Evolutionary conservation across 2,329 filamentous ascomycete species (phyloP).

Genomic region (Chrysoporthe austroafricana): DNA sequence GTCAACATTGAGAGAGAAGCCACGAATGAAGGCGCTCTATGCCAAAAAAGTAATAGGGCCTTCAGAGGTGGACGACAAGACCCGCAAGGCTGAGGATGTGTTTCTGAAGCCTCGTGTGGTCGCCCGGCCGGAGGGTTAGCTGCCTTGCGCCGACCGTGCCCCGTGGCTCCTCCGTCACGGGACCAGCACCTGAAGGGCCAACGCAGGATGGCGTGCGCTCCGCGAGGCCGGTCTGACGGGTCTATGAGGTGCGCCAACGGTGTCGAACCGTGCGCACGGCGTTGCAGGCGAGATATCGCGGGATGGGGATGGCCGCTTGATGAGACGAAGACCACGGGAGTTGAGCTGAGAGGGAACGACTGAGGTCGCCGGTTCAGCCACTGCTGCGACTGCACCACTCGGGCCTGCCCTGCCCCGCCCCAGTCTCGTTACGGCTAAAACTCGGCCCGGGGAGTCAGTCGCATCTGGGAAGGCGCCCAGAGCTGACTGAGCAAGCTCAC

Average conservation of each 20-base stretch:
- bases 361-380: background rate
- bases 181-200: constrained; percentile 5
- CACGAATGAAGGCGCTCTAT: background rate
- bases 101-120: background rate
- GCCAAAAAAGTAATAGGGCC: background rate
- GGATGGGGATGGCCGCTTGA: background rate
- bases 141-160: constrained; percentile 15
- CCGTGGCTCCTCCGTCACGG: constrained; percentile 11
- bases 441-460: constrained; percentile 2
- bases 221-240: background rate
- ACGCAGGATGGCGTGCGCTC: constrained; percentile 10
- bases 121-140: background rate
- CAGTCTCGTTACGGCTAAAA: constrained; percentile 16
- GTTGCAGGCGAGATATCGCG: constrained; percentile 7
- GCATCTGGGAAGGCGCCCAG: background rate
- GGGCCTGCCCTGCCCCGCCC: background rate
- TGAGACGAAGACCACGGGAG: constrained; percentile 7
- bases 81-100: constrained; percentile 4
- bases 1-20: background rate
- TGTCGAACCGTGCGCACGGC: background rate
- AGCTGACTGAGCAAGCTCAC: constrained; percentile 1
- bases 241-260: background rate
- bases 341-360: constrained; percentile 15
- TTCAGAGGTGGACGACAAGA: background rate
- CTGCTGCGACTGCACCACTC: constrained; percentile 5